Conservation (phyloP, 306 rosid species). For the Pueraria montana region DNA sequence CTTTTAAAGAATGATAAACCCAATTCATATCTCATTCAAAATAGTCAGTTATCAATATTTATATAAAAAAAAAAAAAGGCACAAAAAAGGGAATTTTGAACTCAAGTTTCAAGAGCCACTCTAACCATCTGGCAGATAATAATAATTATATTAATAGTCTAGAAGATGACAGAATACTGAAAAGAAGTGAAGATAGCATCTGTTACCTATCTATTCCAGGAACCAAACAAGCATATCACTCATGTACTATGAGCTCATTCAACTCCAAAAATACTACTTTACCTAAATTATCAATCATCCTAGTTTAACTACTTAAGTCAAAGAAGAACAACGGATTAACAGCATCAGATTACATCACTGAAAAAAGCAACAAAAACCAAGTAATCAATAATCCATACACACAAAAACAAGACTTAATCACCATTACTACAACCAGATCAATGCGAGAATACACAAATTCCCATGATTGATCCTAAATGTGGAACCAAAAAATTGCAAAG, state of each 20-base stretch:
- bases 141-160: not conserved
- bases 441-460: constrained; percentile 28
- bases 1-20: not conserved
- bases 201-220: not conserved
- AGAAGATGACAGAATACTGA: not conserved
- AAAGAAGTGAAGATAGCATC: not conserved
- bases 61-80: no score
- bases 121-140: not conserved
- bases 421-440: constrained; percentile 12
- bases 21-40: constrained; percentile 8
- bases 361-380: constrained; percentile 1
- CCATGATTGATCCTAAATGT: constrained; percentile 42
- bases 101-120: constrained; percentile 35
- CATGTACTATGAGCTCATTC: not conserved
- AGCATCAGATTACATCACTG: not conserved
- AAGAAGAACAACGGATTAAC: not conserved
- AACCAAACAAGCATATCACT: constrained; percentile 21
- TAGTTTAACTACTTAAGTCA: constrained; percentile 3
- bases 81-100: not conserved
- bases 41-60: constrained; percentile 4
- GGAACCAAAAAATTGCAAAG: not conserved
- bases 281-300: constrained; percentile 13
- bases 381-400: not conserved
- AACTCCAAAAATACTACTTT: not conserved
- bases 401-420: constrained; percentile 11